phyloP scores from a whole-genome alignment of 83 land plant genomes.

The Picea abies region DNA sequence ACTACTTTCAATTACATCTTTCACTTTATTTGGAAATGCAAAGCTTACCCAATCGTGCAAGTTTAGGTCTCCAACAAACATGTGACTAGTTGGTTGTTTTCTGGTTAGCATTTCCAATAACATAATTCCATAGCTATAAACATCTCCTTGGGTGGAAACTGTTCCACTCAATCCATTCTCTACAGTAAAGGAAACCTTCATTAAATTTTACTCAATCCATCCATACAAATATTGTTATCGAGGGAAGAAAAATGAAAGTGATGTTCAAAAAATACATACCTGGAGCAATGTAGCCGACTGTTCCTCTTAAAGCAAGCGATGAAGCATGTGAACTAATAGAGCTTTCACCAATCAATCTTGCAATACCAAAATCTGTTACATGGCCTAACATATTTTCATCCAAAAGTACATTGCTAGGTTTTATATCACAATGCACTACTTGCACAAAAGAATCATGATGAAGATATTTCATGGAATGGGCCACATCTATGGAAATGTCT shows the following conservation, averaged over 20 bases:
- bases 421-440: constrained; percentile 24
- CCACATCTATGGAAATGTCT: constrained; percentile 20
- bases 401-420: constrained; percentile 24
- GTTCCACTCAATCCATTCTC: constrained; percentile 19
- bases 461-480: constrained; percentile 22
- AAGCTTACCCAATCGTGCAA: constrained; percentile 1
- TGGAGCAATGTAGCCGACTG: constrained; percentile 20
- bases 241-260: not conserved
- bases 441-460: constrained; percentile 9
- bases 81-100: constrained; percentile 16
- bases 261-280: not conserved
- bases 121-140: constrained; percentile 21
- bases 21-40: not conserved
- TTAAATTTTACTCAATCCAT: not conserved
- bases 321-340: not conserved
- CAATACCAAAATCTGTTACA: constrained; percentile 12
- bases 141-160: constrained; percentile 8
- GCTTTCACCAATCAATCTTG: not conserved
- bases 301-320: not conserved
- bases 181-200: not conserved
- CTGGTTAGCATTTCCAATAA: constrained; percentile 20
- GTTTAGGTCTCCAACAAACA: not conserved
- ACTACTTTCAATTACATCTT: not conserved
- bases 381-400: constrained; percentile 15
- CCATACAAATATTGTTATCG: not conserved